Percentiles rank a stretch among this genome's conserved stretches.
These are phyloP conservation scores for Globisporangium cederbergense DNA, from an alignment of 352 stramenopile species.

Conservation along the genomic window DNA sequence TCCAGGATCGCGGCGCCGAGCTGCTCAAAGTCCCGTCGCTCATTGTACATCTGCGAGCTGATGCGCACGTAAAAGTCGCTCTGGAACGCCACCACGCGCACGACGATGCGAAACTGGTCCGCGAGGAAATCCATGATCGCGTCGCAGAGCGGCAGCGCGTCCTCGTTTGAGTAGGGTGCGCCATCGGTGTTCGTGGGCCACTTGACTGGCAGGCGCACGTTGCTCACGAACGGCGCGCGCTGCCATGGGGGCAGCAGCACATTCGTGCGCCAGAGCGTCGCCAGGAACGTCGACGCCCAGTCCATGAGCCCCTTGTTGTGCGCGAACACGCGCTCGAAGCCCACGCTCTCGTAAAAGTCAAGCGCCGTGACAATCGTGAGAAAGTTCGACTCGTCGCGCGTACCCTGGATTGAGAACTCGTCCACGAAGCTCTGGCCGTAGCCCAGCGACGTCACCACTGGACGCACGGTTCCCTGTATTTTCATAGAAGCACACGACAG, in stretches of 20 bases:
- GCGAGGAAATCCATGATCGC: conserved; percentile 78
- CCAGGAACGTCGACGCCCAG: conserved; percentile 74
- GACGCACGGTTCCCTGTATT: conserved; percentile 43
- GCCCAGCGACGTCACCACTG: conserved; percentile 76
- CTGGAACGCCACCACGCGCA: conserved; percentile 70
- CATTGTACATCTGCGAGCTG: conserved; percentile 85
- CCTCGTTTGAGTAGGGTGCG: conserved; percentile 52
- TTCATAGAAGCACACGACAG: conserved; percentile 17
- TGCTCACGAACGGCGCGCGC: conserved; percentile 77
- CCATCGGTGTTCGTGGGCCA: conserved; percentile 48
- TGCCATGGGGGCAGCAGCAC: conserved; percentile 71
- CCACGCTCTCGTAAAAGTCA: conserved; percentile 83
- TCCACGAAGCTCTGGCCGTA: conserved; percentile 81
- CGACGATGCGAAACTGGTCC: conserved; percentile 69
- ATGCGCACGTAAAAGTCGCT: conserved; percentile 71
- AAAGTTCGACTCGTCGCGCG: conserved; percentile 80
- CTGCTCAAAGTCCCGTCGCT: conserved; percentile 74
- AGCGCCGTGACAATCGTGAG: conserved; percentile 76
- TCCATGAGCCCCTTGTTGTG: conserved; percentile 86
- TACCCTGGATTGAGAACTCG: conserved; percentile 83
- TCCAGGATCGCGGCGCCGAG: conserved; percentile 69
- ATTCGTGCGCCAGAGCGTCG: conserved; percentile 71
- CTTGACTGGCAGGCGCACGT: conserved; percentile 68
- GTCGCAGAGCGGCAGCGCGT: conserved; percentile 62
- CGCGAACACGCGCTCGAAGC: conserved; percentile 63